Evolutionary conservation across 768 basidiomycete species (phyloP), one percentile per base, ranked within the genome.

Genomic region (Pleurotus tuoliensis): DNA sequence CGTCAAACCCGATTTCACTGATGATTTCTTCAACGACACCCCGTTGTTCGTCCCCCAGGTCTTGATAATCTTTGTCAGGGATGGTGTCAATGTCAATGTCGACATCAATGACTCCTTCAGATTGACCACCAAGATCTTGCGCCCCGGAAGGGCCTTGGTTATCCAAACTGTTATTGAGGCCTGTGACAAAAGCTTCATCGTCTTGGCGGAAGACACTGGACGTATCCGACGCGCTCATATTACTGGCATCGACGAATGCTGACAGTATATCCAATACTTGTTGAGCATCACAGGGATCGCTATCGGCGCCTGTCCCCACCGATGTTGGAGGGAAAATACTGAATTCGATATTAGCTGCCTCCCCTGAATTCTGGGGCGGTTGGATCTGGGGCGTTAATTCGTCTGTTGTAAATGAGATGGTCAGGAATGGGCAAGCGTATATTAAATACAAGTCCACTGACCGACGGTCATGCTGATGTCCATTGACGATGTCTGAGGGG

Each of bases 71-170:
- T 27, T 18, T 18, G 30, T 16, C 49, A 46, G 27, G 51, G n/a
- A 24, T 41, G 37, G 50, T 11, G 12, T 22, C 51, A 37, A 63
- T 55, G 37, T 64, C 58, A n/a, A 63, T 59, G 16, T 61, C 62
- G 25, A 59, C 39, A 46, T 66, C 63, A 12, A 43, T 53, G 9
- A 60, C 48, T 16, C 16, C 27, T 24, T 20, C 48, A 9, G 37
- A 8, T 34, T 30, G 30, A 30, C 22, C 22, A 24, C 4, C 22
- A 24, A 24, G 22, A 24, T 8, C 30, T 30, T 34, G 30, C 30
- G 30, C 30, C 30, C 9, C 30, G 30, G 30, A 34, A 11, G 30
- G 30, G 0, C 30, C 9, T 34, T 9, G 30, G 2, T 34, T 34
- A 34, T 34, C 30, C 3, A 9, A 11, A 9, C 30, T 34, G 8